Evolutionary conservation across 257 asterid genomes (phyloP), one percentile per base, ranked within the genome.

Genomic region (Solanum raphanifolium): DNA sequence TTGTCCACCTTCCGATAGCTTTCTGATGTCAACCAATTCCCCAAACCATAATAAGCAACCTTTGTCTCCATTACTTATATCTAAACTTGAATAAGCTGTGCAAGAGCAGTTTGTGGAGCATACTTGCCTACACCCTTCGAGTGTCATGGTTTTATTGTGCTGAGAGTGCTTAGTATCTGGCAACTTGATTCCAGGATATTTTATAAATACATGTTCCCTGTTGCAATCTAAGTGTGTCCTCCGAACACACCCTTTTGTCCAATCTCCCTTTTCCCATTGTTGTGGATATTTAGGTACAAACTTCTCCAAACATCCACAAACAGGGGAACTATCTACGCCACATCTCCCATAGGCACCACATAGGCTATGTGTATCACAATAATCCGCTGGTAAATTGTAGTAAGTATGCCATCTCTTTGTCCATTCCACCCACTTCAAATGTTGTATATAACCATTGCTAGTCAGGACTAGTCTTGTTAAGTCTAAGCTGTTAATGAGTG

Each of bases 31-130:
- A 52, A 66, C 60, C 35, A 91, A 68, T 13, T 89, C 90, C 34
- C 73, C 91, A 85, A 84, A 92, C 92, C 92, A 92, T 34, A 89
- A 62, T 23, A 89, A 68, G 83, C 93, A 89, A 6, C 91, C 91
- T 16, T 34, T 83, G 20, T 73, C 87, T 38, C 88, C 88, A 1
- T 73, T 60, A 23, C 81, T 88, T n/a, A 84, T 62, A 74, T 87
- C 82, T 25, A 90, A 71, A 66, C 38, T 89, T 9, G 93, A 25
- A 52, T 91, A 91, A 18, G 91, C 91, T 83, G 87, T 83, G 68
- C 90, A 91, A 16, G 91, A 88, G 34, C 91, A 91, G 68, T 89
- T 87, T 58, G 35, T 88, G 9, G 58, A 34, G 87, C 93, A 91
- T 21, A 83, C 34, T 27, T 9, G 66, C 87, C 69, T n/a, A 32